Conservation (phyloP, 2,329 filamentous ascomycete genomes). For the Fusarium chlamydosporum region DNA sequence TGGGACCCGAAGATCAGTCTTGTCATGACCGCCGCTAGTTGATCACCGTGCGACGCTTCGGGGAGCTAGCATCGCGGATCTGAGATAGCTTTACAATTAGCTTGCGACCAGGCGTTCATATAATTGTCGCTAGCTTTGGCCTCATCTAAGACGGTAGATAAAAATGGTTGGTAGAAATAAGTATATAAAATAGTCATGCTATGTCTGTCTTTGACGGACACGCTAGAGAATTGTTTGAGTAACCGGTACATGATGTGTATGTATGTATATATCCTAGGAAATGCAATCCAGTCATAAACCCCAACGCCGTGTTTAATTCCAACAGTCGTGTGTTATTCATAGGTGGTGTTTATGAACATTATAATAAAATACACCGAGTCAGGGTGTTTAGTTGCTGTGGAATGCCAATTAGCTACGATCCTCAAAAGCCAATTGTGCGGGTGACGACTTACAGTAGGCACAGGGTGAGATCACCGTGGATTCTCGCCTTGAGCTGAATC, state of each 20-base stretch:
- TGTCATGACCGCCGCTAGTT: slow-evolving; percentile 21
- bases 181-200: slow-evolving; percentile 32
- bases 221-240: slow-evolving; percentile 26
- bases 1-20: slow-evolving; percentile 11
- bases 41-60: slow-evolving; percentile 8
- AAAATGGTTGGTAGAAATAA: slow-evolving; percentile 13
- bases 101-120: slow-evolving; percentile 4
- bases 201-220: slow-evolving; percentile 7
- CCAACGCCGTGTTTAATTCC: slow-evolving; percentile 31
- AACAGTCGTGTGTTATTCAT: slow-evolving; percentile 27
- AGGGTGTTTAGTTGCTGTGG: slow-evolving; percentile 28
- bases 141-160: not conserved
- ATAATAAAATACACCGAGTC: not conserved
- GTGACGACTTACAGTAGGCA: slow-evolving; percentile 70
- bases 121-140: slow-evolving; percentile 17
- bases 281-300: slow-evolving; percentile 16
- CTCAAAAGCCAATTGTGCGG: not conserved
- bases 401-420: slow-evolving; percentile 7
- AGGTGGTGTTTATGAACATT: slow-evolving; percentile 12
- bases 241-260: slow-evolving; percentile 5
- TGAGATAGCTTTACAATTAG: slow-evolving; percentile 20
- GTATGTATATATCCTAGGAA: slow-evolving; percentile 21
- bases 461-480: slow-evolving; percentile 85
- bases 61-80: slow-evolving; percentile 20
- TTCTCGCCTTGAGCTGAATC: slow-evolving; percentile 87